Evolutionary conservation across 2,329 filamentous ascomycete genomes (phyloP), one percentile per base, ranked within the genome.

Genomic region (Sordariomycetes sp.): DNA sequence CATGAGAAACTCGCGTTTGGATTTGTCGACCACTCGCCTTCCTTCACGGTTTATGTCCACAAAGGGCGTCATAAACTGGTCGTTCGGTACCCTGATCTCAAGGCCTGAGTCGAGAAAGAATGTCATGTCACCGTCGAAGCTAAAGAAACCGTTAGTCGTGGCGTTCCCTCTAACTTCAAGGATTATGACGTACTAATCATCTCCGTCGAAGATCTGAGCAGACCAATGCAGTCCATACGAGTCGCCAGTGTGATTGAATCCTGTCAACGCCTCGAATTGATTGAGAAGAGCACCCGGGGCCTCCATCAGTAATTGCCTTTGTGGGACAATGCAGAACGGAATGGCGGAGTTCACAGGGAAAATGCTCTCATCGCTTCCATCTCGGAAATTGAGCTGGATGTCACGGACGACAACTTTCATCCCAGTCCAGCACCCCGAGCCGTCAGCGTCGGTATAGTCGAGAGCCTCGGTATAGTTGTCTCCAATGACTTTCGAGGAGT

Each of bases 401-500:
- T 48, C 46, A 7, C 41, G 42, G 10, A 50, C 14, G 8, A 38
- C 40, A 8, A 49, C 32, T 20, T 40, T 46, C 42, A 47, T 47
- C 0, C 46, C 42, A 4, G 46, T 48, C 36, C 40, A 46, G 3
- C 44, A 50, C 1, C 46, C 45, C 1, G 27, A 18, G 1, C 27
- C n/a, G 11, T 36, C 26, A 20, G 14, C 16, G 20, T 35, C 40
- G 12, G 37, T 40, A 6, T 39, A 48, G 26, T 46, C 37, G 1
- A 49, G 38, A 2, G 41, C 40, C 2, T 50, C 46, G 1, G 53
- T 55, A 28, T 47, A 46, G 17, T 55, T 54, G 1, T 26, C 29
- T 0, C 50, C 53, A 6, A 43, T 38, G 2, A 47, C 44, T 36
- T 57, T 57, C n/a, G 50, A 45, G 31, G 46, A 32, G 28, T 58